These are phyloP conservation scores for Cyathus striatus DNA, from an alignment of 768 basidiomycete genomes.

Conservation along the genomic window DNA sequence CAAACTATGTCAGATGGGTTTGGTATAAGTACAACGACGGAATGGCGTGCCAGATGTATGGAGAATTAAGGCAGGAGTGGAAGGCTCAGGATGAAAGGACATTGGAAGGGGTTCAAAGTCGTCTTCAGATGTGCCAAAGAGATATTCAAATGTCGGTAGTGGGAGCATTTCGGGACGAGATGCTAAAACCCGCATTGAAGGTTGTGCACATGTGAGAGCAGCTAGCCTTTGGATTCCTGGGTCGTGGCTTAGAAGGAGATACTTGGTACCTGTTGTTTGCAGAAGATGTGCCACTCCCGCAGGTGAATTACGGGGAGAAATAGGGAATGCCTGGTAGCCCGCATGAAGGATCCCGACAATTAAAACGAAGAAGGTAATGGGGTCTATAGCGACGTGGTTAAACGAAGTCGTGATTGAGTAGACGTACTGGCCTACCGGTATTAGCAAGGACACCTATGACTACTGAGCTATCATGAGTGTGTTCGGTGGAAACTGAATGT, in stretches of 20 bases:
- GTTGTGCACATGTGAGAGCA: constrained; percentile 2
- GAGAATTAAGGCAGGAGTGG: constrained; percentile 12
- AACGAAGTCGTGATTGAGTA: not conserved
- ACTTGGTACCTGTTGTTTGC: constrained; percentile 9
- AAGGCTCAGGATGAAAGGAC: not conserved
- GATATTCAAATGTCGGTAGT: constrained; percentile 7
- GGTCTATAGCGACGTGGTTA: constrained; percentile 14
- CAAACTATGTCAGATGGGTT: not conserved
- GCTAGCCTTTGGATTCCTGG: constrained; percentile 11
- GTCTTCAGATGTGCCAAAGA: constrained; percentile 4
- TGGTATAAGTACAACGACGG: not conserved
- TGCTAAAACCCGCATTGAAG: not conserved
- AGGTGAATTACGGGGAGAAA: constrained; percentile 17
- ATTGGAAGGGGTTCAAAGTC: not conserved
- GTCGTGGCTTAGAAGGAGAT: constrained; percentile 18
- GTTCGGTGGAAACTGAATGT: constrained; percentile 1
- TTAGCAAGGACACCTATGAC: constrained; percentile 20
- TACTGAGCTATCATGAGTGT: constrained; percentile 4
- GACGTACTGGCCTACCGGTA: constrained; percentile 10
- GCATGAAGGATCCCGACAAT: constrained; percentile 17
- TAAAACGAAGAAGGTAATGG: constrained; percentile 20
- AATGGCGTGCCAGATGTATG: constrained; percentile 16
- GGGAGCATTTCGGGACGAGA: constrained; percentile 2
- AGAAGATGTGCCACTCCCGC: constrained; percentile 29
- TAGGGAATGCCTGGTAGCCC: constrained; percentile 14